Conservation (phyloP, 495 filamentous ascomycete genomes). For the Penicillium tannophilum region DNA sequence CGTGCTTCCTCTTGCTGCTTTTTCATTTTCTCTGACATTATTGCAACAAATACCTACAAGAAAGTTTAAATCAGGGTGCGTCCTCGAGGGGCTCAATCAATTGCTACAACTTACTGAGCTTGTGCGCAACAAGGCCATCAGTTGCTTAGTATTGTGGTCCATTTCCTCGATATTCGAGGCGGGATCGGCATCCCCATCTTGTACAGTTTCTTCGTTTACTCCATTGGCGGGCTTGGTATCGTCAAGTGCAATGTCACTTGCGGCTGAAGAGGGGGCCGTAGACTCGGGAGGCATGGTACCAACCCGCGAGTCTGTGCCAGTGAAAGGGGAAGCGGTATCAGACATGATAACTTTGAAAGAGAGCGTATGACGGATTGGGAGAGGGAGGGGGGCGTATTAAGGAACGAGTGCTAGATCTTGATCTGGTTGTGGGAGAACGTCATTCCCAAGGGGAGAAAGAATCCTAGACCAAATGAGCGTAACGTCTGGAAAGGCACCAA, state of each 20-base stretch:
- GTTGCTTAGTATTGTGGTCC: conserved; percentile 43
- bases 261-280: conserved; percentile 48
- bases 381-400: background rate
- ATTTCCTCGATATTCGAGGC: conserved; percentile 35
- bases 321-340: conserved; percentile 38
- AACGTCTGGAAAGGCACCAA: background rate
- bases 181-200: background rate
- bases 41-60: conserved; percentile 47
- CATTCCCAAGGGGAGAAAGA: conserved; percentile 23
- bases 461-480: conserved; percentile 2
- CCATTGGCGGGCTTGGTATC: conserved; percentile 23
- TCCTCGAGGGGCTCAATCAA: background rate
- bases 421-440: conserved; percentile 14
- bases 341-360: conserved; percentile 27
- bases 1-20: conserved; percentile 60
- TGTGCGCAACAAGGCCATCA: conserved; percentile 47
- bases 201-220: conserved; percentile 4
- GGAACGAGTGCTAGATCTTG: conserved; percentile 6
- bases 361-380: background rate
- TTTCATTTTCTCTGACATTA: conserved; percentile 66
- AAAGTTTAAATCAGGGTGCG: background rate
- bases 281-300: conserved; percentile 39
- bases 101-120: conserved; percentile 49
- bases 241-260: conserved; percentile 21
- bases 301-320: conserved; percentile 35